Base-by-base conservation (phyloP, 495 filamentous ascomycete genomes). In the Parachaetomium inaequale region DNA sequence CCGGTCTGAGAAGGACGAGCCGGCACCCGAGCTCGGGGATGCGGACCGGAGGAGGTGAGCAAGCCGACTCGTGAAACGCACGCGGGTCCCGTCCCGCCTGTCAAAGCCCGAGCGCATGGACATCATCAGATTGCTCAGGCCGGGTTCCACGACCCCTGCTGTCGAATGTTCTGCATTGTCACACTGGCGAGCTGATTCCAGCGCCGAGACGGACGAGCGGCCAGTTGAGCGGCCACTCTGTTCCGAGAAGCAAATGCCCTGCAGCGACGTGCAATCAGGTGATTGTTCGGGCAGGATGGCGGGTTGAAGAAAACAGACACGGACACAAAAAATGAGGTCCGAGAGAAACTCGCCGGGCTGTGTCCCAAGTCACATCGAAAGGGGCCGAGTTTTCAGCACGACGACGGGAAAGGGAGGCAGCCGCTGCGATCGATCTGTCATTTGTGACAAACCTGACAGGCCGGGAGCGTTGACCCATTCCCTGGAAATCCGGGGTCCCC, bases 91-190 rank as follows among this genome's bases (percentile, higher is more conserved):
- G 19, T 15, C 21, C 12, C 43, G 21, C 43, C 43, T 23, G 43
- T 46, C 43, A 46, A 46, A 46, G n/a, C n/a, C 43, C 15, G 43
- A 17, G 3, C 43, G 43, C n/a, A 23, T 46, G 43, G n/a, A 46
- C n/a, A n/a, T n/a, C n/a, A 26, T 49, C 46, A 52, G 49, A 19
- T 19, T 31, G 28, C n/a, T 19, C 42, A 11, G 19, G 28, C 4
- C 40, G 4, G 47, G 12, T 19, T 36, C 28, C 28, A 36, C n/a
- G 7, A 42, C 15, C 52, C 32, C 52, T 55, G 52, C n/a, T 21
- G 31, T 42, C 31, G 23, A 42, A 55, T 17, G 42, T 42, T 42
- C 34, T 28, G 52, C 52, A 54, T 54, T n/a, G n/a, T n/a, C n/a
- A n/a, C n/a, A n/a, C n/a, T n/a, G n/a, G n/a, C n/a, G 31, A 36